These are phyloP conservation scores for Myxozyma neglecta DNA, from an alignment of 805 yeast species.

Conservation along the genomic window DNA sequence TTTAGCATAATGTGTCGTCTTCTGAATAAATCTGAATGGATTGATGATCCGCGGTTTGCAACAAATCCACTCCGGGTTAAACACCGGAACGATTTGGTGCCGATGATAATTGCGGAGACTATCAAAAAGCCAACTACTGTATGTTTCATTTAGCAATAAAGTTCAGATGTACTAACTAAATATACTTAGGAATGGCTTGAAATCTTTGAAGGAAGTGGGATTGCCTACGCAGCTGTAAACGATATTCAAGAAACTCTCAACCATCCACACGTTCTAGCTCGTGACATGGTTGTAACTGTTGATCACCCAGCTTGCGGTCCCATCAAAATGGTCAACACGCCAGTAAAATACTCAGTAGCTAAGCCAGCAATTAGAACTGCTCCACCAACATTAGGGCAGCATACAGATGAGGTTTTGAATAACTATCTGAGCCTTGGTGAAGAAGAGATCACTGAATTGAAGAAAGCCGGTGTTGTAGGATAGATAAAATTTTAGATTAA, in stretches of 20 bases:
- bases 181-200: constrained; percentile 39
- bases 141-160: background rate
- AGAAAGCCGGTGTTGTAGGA: constrained; percentile 35
- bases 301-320: constrained; percentile 43
- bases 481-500: constrained; percentile 6
- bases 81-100: constrained; percentile 40
- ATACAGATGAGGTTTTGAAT: constrained; percentile 40
- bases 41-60: constrained; percentile 37
- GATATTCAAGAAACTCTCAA: constrained; percentile 42
- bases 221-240: constrained; percentile 47
- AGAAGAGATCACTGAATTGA: constrained; percentile 34
- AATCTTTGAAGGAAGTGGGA: constrained; percentile 39
- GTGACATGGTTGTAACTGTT: constrained; percentile 42
- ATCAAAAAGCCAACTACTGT: constrained; percentile 37
- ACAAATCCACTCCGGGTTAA: constrained; percentile 44
- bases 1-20: constrained; percentile 41
- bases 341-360: constrained; percentile 44
- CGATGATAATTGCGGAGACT: constrained; percentile 39
- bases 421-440: constrained; percentile 20
- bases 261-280: constrained; percentile 42
- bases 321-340: constrained; percentile 43
- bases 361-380: constrained; percentile 40
- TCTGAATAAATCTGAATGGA: constrained; percentile 43
- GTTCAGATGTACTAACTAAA: too few species aligned
- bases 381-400: constrained; percentile 46